These are phyloP conservation scores for Suillus variegatus DNA, from an alignment of 768 basidiomycete species.

Conservation along the genomic window DNA sequence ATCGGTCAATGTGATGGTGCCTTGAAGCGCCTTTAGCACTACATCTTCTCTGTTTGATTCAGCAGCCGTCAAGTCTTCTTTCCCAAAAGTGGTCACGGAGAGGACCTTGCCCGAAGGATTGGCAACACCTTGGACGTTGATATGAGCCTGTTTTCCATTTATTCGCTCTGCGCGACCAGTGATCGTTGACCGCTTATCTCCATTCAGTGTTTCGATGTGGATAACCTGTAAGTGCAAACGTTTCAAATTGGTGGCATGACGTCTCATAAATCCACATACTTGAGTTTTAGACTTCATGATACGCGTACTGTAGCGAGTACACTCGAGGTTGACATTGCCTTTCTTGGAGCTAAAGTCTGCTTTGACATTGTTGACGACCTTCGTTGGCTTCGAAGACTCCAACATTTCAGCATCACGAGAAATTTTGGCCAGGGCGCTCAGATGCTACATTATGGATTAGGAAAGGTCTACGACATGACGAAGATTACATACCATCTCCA, in stretches of 20 bases:
- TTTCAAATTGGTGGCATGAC: neutral
- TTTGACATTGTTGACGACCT: conserved; percentile 44
- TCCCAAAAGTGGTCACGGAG: conserved; percentile 52
- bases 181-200: conserved; percentile 7
- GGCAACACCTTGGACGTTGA: conserved; percentile 30
- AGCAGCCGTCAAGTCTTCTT: conserved; percentile 55
- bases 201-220: neutral
- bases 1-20: conserved; percentile 14
- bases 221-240: neutral
- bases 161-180: conserved; percentile 24
- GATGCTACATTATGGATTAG: conserved; percentile 31
- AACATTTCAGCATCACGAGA: conserved; percentile 47
- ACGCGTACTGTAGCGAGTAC: conserved; percentile 46
- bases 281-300: conserved; percentile 25
- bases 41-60: conserved; percentile 36
- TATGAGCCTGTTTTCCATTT: conserved; percentile 39
- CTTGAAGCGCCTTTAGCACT: conserved; percentile 26
- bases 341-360: conserved; percentile 27
- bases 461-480: neutral
- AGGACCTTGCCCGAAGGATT: conserved; percentile 14
- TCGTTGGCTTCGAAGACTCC: conserved; percentile 47
- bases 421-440: conserved; percentile 48
- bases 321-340: conserved; percentile 35
- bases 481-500: conserved; percentile 27
- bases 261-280: neutral